Percentiles rank a stretch among this genome's conserved stretches.
These are phyloP conservation scores for Malus sieversii DNA, from an alignment of 306 rosid species.

Conservation along the genomic window DNA sequence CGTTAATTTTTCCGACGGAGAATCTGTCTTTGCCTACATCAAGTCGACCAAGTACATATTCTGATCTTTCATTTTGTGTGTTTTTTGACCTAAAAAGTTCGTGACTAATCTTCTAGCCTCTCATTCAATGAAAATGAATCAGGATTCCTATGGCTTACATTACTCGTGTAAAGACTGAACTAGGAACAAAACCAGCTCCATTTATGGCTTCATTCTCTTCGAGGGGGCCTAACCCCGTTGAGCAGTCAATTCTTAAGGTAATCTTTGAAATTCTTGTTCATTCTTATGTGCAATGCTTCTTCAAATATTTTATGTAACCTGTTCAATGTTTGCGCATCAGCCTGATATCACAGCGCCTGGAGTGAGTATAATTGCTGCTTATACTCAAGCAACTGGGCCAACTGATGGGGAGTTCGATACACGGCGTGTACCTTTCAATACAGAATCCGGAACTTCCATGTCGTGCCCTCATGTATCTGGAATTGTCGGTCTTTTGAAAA, in stretches of 20 bases:
- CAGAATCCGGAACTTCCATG: slow-evolving; percentile 46
- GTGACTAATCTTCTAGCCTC: neutral
- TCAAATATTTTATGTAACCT: neutral
- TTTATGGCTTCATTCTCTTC: slow-evolving; percentile 44
- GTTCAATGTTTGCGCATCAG: neutral
- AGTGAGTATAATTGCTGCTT: slow-evolving; percentile 31
- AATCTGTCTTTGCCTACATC: slow-evolving; percentile 13
- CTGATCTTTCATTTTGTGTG: neutral
- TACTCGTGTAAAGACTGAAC: slow-evolving; percentile 7
- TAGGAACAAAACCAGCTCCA: slow-evolving; percentile 34
- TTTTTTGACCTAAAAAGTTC: neutral
- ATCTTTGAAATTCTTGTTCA: neutral
- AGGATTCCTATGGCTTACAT: neutral
- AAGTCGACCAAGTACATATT: slow-evolving; percentile 21
- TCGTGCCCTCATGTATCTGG: slow-evolving; percentile 54
- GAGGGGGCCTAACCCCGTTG: slow-evolving; percentile 41
- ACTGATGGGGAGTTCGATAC: slow-evolving; percentile 10
- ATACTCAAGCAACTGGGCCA: neutral
- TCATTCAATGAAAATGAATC: neutral
- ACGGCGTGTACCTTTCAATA: slow-evolving; percentile 9
- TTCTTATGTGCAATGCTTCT: neutral
- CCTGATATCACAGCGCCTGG: slow-evolving; percentile 50
- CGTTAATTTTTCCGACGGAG: slow-evolving; percentile 30
- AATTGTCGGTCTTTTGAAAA: slow-evolving; percentile 34
- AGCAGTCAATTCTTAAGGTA: slow-evolving; percentile 44